Evolutionary conservation across 345 rosid species (phyloP), one percentile per base, ranked within the genome.

Genomic region (Aquilaria malaccensis): DNA sequence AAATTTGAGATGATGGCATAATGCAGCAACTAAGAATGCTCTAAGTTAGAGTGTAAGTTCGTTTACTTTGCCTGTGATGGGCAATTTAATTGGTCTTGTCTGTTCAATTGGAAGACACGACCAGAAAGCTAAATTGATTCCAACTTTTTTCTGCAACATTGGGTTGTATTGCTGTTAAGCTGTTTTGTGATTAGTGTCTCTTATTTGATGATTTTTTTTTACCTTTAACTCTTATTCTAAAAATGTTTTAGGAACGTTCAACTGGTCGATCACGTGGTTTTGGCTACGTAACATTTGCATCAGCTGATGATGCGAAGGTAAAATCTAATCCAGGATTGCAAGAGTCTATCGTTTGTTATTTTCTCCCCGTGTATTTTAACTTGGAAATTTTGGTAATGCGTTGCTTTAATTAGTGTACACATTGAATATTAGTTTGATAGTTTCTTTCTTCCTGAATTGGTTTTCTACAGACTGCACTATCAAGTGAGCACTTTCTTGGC

Each of bases 231-330:
- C 30, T 52, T 60, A 2, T 70, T 67, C 72, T 49, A 14, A 54
- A 5, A 37, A 37, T 37, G 43, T 59, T 73, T 50, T 64, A 93
- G 97, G 97, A 93, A 73, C 80, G 97, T 66, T 81, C 96, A 33
- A 82, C 96, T 0, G 98, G 98, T 45, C 85, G 98, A 56, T 93
- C 98, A 69, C 97, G 98, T 74, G 98, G 97, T 37, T 93, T 93
- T 73, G 98, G 97, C 51, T 93, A 93, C 71, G 97, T 89, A 43
- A 93, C 98, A 41, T 89, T 89, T 75, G 82, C 69, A 65, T 80
- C 84, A 0, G 78, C 63, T 56, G 90, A 93, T 61, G 96, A 89
- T 81, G 96, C 97, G 45, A 84, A 87, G 92, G 98, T 81, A 61
- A 47, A 32, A 69, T 12, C 10, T 9, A 37, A 37, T 9, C 7